Evolutionary conservation across 2,329 filamentous ascomycete genomes (phyloP).

Genomic region (Sclerotinia subarctica): DNA sequence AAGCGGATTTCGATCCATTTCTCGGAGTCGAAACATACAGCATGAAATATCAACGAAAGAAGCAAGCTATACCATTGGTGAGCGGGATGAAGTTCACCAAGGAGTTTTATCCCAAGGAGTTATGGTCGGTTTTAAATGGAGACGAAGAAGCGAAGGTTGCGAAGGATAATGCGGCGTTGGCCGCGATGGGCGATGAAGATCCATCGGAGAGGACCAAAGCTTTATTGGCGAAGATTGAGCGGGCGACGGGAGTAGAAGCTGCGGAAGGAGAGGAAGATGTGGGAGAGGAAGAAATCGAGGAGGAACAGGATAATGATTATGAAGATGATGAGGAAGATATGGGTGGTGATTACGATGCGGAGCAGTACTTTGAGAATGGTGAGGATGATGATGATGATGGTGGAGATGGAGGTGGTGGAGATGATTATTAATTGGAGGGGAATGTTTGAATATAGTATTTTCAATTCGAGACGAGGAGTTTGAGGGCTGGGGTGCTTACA

Average conservation of each 20-base stretch:
- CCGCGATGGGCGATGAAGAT: constrained; percentile 32
- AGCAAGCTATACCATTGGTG: constrained; percentile 52
- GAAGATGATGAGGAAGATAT: constrained; percentile 59
- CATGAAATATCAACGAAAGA: constrained; percentile 55
- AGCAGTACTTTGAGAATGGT: constrained; percentile 62
- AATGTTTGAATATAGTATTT: not conserved
- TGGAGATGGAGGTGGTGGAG: constrained; percentile 40
- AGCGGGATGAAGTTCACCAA: constrained; percentile 52
- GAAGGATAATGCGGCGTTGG: constrained; percentile 37
- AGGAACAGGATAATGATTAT: constrained; percentile 43
- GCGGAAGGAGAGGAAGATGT: constrained; percentile 43
- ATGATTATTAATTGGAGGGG: constrained; percentile 28
- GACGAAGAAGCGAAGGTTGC: constrained; percentile 34
- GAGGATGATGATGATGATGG: constrained; percentile 48
- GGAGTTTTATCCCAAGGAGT: constrained; percentile 56
- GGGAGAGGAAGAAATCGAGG: constrained; percentile 44
- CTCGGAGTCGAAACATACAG: constrained; percentile 59
- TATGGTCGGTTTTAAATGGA: constrained; percentile 52
- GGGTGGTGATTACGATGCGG: constrained; percentile 61
- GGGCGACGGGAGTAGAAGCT: constrained; percentile 33
- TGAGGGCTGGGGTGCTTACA: not conserved
- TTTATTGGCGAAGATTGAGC: constrained; percentile 30
- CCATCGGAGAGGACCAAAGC: constrained; percentile 31
- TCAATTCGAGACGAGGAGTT: constrained; percentile 3
- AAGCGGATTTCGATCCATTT: constrained; percentile 57